Evolutionary conservation across 176 grass and related monocot genomes (phyloP).

Genomic region (Luzula sylvatica): DNA sequence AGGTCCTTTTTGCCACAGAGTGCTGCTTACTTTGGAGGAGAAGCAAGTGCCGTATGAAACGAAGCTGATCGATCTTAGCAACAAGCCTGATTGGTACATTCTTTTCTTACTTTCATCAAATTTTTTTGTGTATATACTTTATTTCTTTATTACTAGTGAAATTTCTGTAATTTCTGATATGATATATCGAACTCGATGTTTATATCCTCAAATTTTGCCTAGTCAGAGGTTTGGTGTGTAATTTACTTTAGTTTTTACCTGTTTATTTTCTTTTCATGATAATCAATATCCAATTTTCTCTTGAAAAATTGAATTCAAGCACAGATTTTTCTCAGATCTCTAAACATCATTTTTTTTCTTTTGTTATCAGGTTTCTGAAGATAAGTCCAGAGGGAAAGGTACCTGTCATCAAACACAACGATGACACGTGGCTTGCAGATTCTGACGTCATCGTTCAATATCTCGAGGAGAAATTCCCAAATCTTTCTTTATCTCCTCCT

Average conservation of each 20-base stretch:
- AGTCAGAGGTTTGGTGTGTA: too few relatives aligned
- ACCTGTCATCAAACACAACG: constrained; percentile 54
- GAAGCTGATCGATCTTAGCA: constrained; percentile 18
- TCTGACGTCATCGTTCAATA: constrained; percentile 71
- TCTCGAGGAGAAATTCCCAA: constrained; percentile 71
- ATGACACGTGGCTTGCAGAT: constrained; percentile 64
- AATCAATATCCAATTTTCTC: too few relatives aligned
- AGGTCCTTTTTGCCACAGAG: constrained; percentile 30
- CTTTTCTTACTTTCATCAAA: background rate
- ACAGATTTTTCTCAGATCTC: too few relatives aligned
- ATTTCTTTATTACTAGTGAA: background rate
- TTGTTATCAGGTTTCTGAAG: constrained; percentile 50
- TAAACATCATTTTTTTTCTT: too few relatives aligned
- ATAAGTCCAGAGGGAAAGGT: constrained; percentile 90
- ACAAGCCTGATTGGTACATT: constrained; percentile 20
- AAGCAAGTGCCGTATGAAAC: constrained; percentile 17
- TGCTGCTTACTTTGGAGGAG: constrained; percentile 26
- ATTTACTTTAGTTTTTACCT: too few relatives aligned
- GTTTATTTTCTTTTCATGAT: too few relatives aligned
- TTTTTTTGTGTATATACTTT: background rate
- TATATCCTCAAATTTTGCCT: too few relatives aligned
- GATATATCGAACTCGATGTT: too few relatives aligned
- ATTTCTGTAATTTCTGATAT: too few relatives aligned
- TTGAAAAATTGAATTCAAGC: too few relatives aligned
- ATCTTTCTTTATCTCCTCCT: constrained; percentile 54